Evolutionary conservation across 805 yeast genomes (phyloP), one percentile per base, ranked within the genome.

Genomic region (Starmerella bombi): DNA sequence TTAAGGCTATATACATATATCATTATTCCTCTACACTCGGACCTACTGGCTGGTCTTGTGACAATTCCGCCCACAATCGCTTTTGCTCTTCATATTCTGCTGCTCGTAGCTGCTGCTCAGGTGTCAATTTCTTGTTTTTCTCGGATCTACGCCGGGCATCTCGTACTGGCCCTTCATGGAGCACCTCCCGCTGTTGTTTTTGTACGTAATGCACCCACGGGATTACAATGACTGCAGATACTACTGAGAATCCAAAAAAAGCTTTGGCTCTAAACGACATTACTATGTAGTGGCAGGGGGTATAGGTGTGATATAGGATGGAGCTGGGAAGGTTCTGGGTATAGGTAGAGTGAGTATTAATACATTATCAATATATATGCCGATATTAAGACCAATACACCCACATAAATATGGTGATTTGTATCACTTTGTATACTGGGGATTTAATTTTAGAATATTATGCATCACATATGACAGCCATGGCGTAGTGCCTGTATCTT

Each of bases 201-300:
- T 84, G 93, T 36, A 79, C 69, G 44, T 67, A 69, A 59, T 80
- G 85, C 34, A 84, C 91, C 58, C 80, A 82, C 3, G 73, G 62
- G 19, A 78, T 73, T 0, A 88, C 69, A 1, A 69, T 70, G 0
- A 65, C 72, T 1, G 85, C 76, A 37, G 74, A 61, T 1, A 67
- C 53, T 17, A 75, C 64, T 10, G 83, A 65, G 9, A 69, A 48
- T 0, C 72, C 84, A 33, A 83, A 68, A 4, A 93, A 81, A 22
- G 77, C 60, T 58, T 80, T 83, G 18, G 93, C 75, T 3, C 86
- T 80, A 34, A 79, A 71, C 23, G 93, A 82, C 94, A 83, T 83
- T 15, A n/a, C n/a, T 18, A 28, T 5, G 15, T 25, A 25, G 39
- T 15, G 9, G n/a, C n/a, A n/a, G n/a, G n/a, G n/a, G 27, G 12